Evolutionary conservation across 2,329 filamentous ascomycete genomes (phyloP), one percentile per base, ranked within the genome.

Genomic region (Cordyceps javanica): DNA sequence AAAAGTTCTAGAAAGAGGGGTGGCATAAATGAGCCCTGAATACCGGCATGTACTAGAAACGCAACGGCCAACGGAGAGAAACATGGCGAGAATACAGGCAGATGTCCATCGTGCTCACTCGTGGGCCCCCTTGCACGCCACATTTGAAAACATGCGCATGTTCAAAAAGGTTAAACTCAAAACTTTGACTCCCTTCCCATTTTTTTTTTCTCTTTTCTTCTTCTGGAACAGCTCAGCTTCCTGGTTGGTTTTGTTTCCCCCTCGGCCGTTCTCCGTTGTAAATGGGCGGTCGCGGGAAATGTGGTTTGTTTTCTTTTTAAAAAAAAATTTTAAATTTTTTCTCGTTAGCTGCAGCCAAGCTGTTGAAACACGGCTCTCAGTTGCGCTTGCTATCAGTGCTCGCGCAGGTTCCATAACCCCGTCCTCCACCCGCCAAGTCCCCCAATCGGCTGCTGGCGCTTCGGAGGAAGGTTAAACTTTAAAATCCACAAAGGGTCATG

Each of bases 351-450:
- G 3, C 23, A 16, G 19, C 44, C 44, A 28, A 46, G 44, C 2
- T 19, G 32, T 38, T 50, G 38, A 52, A 39, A 52, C 49, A 52
- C 23, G 49, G 49, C 49, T 52, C 38, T 16, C 23, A 52, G 42
- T 30, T 52, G 49, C 49, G 49, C 49, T 32, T 52, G 49, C 49
- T 39, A 52, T 42, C 49, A 52, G 25, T 41, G 49, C 49, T 41
- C 49, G 23, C 41, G 46, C 48, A 38, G 32, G 44, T 2, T 26
- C 26, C 26, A 5, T n/a, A n/a, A n/a, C n/a, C n/a, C n/a, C n/a
- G 49, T 11, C 49, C 21, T 19, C 34, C 34, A 26, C 34, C 8
- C 23, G 5, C 45, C 34, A 44, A 49, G 5, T 16, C 14, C 19
- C 32, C 32, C 7, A n/a, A 9, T 34, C 45, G 45, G 45, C 26